A percentile compares a stretch with the other conserved stretches of the same genome.
phyloP scores from a whole-genome alignment of 2,329 filamentous ascomycete genomes.

The Fusarium subtropicale region DNA sequence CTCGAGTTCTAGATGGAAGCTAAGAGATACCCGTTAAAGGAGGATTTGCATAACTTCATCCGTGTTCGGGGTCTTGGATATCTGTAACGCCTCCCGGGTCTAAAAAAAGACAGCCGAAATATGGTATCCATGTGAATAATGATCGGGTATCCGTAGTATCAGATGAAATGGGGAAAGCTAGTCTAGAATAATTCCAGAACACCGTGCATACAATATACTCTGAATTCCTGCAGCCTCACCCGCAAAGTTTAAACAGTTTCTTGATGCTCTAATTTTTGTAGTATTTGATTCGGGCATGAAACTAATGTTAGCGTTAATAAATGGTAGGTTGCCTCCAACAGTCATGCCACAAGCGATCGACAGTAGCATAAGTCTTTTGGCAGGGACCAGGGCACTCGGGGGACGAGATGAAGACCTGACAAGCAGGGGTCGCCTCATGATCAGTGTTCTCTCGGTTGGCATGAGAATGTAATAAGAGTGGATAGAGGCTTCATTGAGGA shows the following conservation, averaged over 20 bases:
- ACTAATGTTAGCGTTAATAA: neutral
- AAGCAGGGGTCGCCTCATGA: constrained; percentile 24
- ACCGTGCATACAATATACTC: neutral
- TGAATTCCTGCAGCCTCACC: neutral
- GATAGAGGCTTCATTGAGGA: constrained; percentile 19
- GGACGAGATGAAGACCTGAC: constrained; percentile 23
- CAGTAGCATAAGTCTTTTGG: constrained; percentile 1
- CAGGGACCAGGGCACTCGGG: constrained; percentile 24
- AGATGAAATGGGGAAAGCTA: constrained; percentile 20
- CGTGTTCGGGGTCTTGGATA: neutral
- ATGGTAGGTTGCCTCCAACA: neutral
- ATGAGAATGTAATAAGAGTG: constrained; percentile 43
- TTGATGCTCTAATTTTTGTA: neutral
- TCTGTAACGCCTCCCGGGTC: constrained; percentile 4
- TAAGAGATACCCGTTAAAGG: neutral
- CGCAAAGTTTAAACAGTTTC: neutral
- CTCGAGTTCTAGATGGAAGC: no score
- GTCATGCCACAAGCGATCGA: constrained; percentile 31
- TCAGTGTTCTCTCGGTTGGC: constrained; percentile 23
- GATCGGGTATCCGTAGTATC: constrained; percentile 5
- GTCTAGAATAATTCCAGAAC: constrained; percentile 30
- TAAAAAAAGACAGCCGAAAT: constrained; percentile 12
- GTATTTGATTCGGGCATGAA: neutral
- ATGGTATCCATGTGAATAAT: constrained; percentile 24
- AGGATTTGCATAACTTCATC: neutral